Percentiles rank a stretch among this genome's conserved stretches.
Evolutionary conservation across 1,284 basidiomycete genomes (phyloP).

Genomic region (Leccinum cinnamomeum): DNA sequence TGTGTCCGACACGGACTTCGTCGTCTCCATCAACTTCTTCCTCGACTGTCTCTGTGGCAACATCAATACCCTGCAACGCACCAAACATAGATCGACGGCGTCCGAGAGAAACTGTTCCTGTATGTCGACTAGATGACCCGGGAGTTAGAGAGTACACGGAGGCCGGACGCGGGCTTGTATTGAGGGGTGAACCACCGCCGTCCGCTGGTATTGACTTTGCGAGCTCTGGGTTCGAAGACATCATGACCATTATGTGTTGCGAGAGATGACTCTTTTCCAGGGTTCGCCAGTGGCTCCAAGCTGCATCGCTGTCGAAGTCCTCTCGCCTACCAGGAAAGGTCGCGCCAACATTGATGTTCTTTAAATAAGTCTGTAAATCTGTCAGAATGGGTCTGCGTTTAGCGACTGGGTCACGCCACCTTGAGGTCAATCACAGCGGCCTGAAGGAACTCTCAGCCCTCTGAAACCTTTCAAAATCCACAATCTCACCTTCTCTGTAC

Average conservation of each 20-base stretch:
- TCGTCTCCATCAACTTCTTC: too few species aligned
- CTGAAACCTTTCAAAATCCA: not conserved
- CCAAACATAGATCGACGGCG: slow-evolving; percentile 40
- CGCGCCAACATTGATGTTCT: slow-evolving; percentile 84
- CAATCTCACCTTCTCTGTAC: slow-evolving; percentile 71
- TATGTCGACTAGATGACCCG: slow-evolving; percentile 45
- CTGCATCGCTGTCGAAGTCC: slow-evolving; percentile 81
- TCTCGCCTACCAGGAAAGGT: slow-evolving; percentile 84
- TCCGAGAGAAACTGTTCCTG: slow-evolving; percentile 50
- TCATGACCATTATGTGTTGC: slow-evolving; percentile 87
- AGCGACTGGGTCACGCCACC: slow-evolving; percentile 40
- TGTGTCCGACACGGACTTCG: too few species aligned
- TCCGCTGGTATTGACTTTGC: slow-evolving; percentile 74
- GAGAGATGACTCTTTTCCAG: slow-evolving; percentile 85
- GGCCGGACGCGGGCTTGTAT: slow-evolving; percentile 49
- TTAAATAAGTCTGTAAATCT: slow-evolving; percentile 68
- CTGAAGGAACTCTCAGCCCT: slow-evolving; percentile 40
- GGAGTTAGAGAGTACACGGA: slow-evolving; percentile 49
- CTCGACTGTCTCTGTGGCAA: too few species aligned
- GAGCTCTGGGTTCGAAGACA: slow-evolving; percentile 84
- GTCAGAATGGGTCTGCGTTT: slow-evolving; percentile 1
- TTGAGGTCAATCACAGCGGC: slow-evolving; percentile 85
- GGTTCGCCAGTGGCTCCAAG: slow-evolving; percentile 83
- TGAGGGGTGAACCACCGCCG: slow-evolving; percentile 42
- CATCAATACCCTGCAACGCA: too few species aligned